Conservation (phyloP, 108 stramenopile genomes). For the Epipyxis sp. region DNA sequence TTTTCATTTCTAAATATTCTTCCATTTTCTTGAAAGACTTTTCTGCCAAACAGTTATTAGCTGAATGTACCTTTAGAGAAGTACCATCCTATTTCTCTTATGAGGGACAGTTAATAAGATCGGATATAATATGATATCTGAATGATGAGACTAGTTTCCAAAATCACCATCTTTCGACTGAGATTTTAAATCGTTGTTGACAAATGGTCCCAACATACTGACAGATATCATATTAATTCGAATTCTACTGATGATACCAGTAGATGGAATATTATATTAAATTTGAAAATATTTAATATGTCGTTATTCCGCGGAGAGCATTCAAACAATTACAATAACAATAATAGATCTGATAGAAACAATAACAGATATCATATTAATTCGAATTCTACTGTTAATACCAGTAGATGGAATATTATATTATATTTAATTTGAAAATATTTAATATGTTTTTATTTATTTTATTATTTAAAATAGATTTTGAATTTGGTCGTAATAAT, state of each 20-base stretch:
- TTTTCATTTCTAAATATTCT: too few species aligned
- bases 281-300: background rate
- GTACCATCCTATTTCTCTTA: too few species aligned
- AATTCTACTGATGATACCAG: too few species aligned
- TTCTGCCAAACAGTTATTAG: too few species aligned
- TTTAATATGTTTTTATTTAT: background rate
- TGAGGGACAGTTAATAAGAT: too few species aligned
- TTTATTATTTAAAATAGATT: background rate
- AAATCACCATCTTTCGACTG: slow-evolving; percentile 16
- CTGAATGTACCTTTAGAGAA: too few species aligned
- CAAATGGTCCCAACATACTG: slow-evolving; percentile 9
- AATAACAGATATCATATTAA: background rate
- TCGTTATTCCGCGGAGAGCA: background rate
- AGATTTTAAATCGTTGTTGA: background rate
- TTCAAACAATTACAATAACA: too few species aligned
- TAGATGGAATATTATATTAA: background rate
- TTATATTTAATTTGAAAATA: background rate
- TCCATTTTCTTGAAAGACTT: too few species aligned
- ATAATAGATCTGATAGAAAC: background rate
- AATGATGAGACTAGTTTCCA: background rate
- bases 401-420: background rate
- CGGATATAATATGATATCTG: too few species aligned
- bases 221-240: background rate
- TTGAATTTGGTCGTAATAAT: background rate
- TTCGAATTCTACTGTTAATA: too few species aligned